These are phyloP conservation scores for Pestalotiopsis fici DNA, from an alignment of 2,329 filamentous ascomycete species.

Conservation along the genomic window DNA sequence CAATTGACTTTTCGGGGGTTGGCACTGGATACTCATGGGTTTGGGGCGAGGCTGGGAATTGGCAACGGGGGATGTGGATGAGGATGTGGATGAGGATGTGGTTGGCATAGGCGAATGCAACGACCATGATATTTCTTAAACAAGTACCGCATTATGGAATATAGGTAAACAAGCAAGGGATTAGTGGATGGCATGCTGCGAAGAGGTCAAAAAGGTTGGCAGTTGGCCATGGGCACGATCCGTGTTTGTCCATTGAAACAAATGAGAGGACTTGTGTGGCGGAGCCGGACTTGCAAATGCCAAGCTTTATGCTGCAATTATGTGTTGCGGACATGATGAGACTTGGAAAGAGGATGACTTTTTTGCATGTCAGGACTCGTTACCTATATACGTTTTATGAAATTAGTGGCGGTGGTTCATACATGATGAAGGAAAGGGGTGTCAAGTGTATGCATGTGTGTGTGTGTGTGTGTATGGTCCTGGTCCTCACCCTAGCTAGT, in stretches of 20 bases:
- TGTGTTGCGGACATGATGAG: not conserved
- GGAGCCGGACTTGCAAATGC: no score
- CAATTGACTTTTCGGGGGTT: not conserved
- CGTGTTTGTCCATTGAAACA: no score
- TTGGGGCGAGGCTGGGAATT: conserved; percentile 1
- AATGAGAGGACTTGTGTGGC: no score
- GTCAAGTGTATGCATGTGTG: no score
- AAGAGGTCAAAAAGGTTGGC: not conserved
- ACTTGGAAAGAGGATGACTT: not conserved
- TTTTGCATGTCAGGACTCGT: not conserved
- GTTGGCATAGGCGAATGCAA: not conserved
- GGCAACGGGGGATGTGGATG: not conserved
- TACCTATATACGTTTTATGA: no score
- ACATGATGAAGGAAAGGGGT: no score
- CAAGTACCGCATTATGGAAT: not conserved
- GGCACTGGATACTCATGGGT: conserved; percentile 3
- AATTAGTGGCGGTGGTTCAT: no score
- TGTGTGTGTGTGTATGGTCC: no score
- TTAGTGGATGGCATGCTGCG: not conserved
- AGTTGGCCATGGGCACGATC: no score
- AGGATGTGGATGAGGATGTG: not conserved
- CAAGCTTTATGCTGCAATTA: no score
- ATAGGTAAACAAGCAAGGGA: not conserved
- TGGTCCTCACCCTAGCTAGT: no score
- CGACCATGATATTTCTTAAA: not conserved